phyloP scores from a whole-genome alignment of 1,284 basidiomycete genomes.

The Leccinum subfulvum region DNA sequence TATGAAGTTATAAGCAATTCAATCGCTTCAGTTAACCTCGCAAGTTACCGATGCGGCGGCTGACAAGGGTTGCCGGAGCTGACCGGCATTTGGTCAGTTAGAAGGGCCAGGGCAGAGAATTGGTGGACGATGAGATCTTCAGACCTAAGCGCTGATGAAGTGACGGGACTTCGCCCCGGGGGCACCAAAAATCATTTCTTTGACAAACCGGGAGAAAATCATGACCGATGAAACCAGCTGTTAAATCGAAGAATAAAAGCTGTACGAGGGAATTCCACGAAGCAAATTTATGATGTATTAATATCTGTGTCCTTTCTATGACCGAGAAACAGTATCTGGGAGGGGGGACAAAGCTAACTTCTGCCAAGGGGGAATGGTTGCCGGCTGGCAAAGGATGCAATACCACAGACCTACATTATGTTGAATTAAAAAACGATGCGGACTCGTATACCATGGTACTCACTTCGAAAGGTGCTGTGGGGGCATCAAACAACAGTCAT shows the following conservation, averaged over 20 bases:
- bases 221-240: background rate
- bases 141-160: background rate
- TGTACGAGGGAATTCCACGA: slow-evolving; percentile 9
- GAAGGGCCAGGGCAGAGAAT: background rate
- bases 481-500: background rate
- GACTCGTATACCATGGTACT: slow-evolving; percentile 1
- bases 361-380: background rate
- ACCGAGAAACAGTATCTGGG: slow-evolving; percentile 20
- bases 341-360: slow-evolving; percentile 17
- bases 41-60: slow-evolving; percentile 13
- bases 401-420: slow-evolving; percentile 6
- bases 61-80: slow-evolving; percentile 5
- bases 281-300: slow-evolving; percentile 16
- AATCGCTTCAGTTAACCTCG: slow-evolving; percentile 24
- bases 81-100: background rate
- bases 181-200: background rate
- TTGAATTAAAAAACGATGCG: slow-evolving; percentile 6
- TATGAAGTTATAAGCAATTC: slow-evolving; percentile 26
- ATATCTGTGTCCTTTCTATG: slow-evolving; percentile 17
- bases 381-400: slow-evolving; percentile 5
- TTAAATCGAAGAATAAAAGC: background rate
- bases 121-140: background rate
- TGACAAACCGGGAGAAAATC: background rate
- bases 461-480: slow-evolving; percentile 10
- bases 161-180: background rate